Evolutionary conservation across 257 asterid genomes (phyloP).

Genomic region (Solanum corneliomulleri): DNA sequence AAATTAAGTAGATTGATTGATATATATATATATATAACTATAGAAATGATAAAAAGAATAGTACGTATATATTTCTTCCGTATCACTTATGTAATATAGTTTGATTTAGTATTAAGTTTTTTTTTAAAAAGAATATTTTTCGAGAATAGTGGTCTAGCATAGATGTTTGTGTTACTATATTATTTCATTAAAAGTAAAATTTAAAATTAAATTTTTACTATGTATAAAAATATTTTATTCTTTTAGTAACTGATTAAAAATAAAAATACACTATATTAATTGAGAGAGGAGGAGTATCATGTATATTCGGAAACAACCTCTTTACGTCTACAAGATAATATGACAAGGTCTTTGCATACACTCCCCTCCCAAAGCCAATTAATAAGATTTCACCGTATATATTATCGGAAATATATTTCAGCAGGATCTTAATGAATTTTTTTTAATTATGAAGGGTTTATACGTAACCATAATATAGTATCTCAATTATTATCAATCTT

Average conservation of each 20-base stretch:
- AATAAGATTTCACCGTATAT: no score
- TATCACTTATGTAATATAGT: no score
- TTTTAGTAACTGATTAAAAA: no score
- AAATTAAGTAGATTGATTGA: not conserved
- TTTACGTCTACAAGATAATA: no score
- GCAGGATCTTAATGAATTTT: not conserved
- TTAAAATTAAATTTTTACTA: no score
- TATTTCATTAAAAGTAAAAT: no score
- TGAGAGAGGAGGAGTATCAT: not conserved
- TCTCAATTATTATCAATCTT: constrained; percentile 26
- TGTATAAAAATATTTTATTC: no score
- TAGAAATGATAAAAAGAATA: no score
- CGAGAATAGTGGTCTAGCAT: not conserved
- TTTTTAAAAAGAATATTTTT: not conserved
- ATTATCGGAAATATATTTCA: not conserved
- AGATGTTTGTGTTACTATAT: not conserved
- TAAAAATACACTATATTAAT: no score
- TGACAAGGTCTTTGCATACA: no score
- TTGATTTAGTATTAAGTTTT: no score
- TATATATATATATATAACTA: not conserved
- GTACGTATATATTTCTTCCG: not conserved
- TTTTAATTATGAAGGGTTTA: not conserved
- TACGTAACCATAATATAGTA: not conserved
- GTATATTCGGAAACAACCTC: not conserved
- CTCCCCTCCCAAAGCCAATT: no score